phyloP scores from a whole-genome alignment of 352 stramenopile genomes.

The Phytophthora europaea region DNA sequence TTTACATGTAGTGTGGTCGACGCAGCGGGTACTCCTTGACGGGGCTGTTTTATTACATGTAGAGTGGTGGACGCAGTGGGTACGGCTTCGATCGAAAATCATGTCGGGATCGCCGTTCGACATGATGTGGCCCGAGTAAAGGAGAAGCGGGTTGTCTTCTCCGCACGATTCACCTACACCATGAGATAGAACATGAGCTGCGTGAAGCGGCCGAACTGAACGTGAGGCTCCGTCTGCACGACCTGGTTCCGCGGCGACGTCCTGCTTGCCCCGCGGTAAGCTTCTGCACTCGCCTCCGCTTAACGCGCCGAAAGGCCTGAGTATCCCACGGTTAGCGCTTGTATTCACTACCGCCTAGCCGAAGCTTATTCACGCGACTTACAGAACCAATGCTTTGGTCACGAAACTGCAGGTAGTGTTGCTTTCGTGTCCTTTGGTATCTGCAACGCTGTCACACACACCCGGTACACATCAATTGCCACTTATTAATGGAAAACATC shows the following conservation, averaged over 20 bases:
- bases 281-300: too few relatives aligned
- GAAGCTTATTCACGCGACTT: too few relatives aligned
- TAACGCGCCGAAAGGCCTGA: too few relatives aligned
- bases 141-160: slow-evolving; percentile 46
- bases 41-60: too few relatives aligned
- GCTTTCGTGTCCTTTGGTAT: too few relatives aligned
- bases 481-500: too few relatives aligned
- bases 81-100: slow-evolving; percentile 44
- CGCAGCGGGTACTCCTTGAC: slow-evolving; percentile 45
- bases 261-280: neutral
- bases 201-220: slow-evolving; percentile 50
- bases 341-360: too few relatives aligned
- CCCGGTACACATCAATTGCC: too few relatives aligned
- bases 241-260: slow-evolving; percentile 38
- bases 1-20: slow-evolving; percentile 29
- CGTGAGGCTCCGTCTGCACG: slow-evolving; percentile 40
- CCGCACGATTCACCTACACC: slow-evolving; percentile 46
- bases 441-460: too few relatives aligned
- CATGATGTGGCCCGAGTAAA: slow-evolving; percentile 75
- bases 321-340: too few relatives aligned
- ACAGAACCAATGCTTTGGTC: too few relatives aligned
- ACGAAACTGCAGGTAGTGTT: too few relatives aligned
- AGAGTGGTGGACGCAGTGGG: slow-evolving; percentile 47
- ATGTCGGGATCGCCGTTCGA: slow-evolving; percentile 56
- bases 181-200: slow-evolving; percentile 64